These are phyloP conservation scores for Zelonia costaricensis DNA, from an alignment of 208 protist species.

Conservation along the genomic window DNA sequence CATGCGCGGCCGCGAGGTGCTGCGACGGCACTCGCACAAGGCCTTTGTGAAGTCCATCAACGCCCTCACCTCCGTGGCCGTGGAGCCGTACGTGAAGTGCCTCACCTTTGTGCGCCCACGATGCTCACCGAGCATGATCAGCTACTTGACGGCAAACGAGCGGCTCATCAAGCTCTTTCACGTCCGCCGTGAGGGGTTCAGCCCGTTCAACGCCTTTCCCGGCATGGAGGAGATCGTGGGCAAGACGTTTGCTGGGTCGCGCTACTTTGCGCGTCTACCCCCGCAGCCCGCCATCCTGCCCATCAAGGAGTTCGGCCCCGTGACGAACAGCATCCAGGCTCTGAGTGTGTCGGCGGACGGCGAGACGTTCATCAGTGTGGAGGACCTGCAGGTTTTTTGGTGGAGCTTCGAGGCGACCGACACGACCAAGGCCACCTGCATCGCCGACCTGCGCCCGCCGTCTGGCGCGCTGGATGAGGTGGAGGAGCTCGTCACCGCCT, in stretches of 20 bases:
- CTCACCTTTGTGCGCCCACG: constrained; percentile 62
- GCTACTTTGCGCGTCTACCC: constrained; percentile 71
- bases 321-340: constrained; percentile 67
- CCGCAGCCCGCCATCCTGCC: constrained; percentile 64
- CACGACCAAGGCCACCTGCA: constrained; percentile 70
- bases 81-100: constrained; percentile 77
- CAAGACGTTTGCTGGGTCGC: constrained; percentile 41
- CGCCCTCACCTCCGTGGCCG: constrained; percentile 77
- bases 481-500: constrained; percentile 77
- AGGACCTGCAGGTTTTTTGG: constrained; percentile 91
- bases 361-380: constrained; percentile 83
- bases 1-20: constrained; percentile 61
- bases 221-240: constrained; percentile 67
- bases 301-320: constrained; percentile 77
- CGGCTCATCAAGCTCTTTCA: constrained; percentile 88
- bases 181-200: constrained; percentile 79
- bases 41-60: constrained; percentile 86
- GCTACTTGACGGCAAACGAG: constrained; percentile 88
- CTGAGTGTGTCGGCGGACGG: constrained; percentile 77
- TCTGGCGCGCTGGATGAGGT: constrained; percentile 78
- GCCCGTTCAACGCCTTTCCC: constrained; percentile 71
- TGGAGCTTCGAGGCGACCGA: constrained; percentile 80
- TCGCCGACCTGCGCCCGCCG: constrained; percentile 63
- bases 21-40: constrained; percentile 79
- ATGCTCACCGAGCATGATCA: constrained; percentile 78